Percentiles rank a stretch among this genome's conserved stretches.
Conservation (phyloP, 2,329 filamentous ascomycete genomes). For the Phyllosticta citriasiana region DNA sequence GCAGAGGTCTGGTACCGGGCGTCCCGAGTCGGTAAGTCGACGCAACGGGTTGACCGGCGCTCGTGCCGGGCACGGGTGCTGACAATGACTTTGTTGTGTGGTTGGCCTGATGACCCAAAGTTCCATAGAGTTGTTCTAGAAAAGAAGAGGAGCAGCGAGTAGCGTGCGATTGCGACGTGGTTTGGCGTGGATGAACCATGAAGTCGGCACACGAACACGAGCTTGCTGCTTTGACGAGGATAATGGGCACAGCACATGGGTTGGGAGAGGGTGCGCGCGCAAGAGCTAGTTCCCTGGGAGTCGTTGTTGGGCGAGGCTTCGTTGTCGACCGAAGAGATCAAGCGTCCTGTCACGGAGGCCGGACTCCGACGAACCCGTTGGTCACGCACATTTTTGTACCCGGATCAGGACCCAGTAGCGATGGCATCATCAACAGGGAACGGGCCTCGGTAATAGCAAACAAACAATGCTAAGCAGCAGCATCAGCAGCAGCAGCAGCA, state of each 20-base stretch:
- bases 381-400: not conserved
- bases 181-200: not conserved
- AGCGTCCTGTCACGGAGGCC: not conserved
- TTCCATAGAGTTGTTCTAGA: not conserved
- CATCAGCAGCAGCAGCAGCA: too few species aligned
- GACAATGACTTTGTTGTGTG: not conserved
- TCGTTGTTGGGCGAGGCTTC: not conserved
- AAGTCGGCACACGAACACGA: not conserved
- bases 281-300: not conserved
- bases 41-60: not conserved
- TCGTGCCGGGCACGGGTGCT: not conserved
- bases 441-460: not conserved
- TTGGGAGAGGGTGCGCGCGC: not conserved
- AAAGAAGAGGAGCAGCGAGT: not conserved
- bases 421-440: not conserved
- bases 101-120: not conserved
- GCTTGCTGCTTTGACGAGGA: not conserved
- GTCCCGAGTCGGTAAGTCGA: not conserved
- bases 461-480: not conserved
- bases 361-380: not conserved
- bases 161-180: not conserved
- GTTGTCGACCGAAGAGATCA: not conserved
- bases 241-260: not conserved
- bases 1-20: not conserved
- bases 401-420: not conserved